phyloP scores from a whole-genome alignment of 2,329 filamentous ascomycete species.

The Tolypocladium endophyticum region DNA sequence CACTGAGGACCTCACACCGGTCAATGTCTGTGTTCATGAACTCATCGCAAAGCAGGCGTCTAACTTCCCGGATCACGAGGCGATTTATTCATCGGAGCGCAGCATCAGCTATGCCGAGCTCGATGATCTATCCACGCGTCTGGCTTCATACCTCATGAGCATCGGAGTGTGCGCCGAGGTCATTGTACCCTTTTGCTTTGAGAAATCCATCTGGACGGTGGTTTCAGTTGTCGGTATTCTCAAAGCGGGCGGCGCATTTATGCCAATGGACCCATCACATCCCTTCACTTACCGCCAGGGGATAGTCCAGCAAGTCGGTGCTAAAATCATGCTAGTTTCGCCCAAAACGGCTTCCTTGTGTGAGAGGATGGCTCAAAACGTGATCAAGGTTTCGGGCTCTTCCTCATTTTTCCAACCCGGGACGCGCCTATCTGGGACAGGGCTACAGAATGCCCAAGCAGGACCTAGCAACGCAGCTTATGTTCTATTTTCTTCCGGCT shows the following conservation, averaged over 20 bases:
- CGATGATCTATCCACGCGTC: not conserved
- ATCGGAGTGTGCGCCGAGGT: not conserved
- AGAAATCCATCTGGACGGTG: slow-evolving; percentile 4
- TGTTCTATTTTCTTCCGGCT: slow-evolving; percentile 14
- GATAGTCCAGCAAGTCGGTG: slow-evolving; percentile 1
- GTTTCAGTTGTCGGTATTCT: slow-evolving; percentile 6
- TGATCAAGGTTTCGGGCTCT: not conserved
- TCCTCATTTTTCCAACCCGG: not conserved
- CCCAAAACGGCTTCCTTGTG: not conserved
- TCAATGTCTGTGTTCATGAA: slow-evolving; percentile 15
- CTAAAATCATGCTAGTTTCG: not conserved
- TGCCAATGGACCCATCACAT: slow-evolving; percentile 4
- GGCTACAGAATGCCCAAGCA: not conserved
- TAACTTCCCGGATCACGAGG: not conserved
- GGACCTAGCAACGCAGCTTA: slow-evolving; percentile 7
- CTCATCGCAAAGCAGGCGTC: slow-evolving; percentile 3
- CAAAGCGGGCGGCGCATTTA: slow-evolving; percentile 6
- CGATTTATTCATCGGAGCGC: slow-evolving; percentile 5
- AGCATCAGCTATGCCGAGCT: slow-evolving; percentile 3
- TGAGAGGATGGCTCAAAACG: not conserved
- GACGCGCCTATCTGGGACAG: not conserved
- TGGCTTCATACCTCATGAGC: slow-evolving; percentile 21
- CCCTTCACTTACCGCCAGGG: not conserved
- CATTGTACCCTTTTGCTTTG: slow-evolving; percentile 6
- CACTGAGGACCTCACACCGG: not conserved